phyloP scores from a whole-genome alignment of 805 yeast species.

The Barnettozyma vustinii region DNA sequence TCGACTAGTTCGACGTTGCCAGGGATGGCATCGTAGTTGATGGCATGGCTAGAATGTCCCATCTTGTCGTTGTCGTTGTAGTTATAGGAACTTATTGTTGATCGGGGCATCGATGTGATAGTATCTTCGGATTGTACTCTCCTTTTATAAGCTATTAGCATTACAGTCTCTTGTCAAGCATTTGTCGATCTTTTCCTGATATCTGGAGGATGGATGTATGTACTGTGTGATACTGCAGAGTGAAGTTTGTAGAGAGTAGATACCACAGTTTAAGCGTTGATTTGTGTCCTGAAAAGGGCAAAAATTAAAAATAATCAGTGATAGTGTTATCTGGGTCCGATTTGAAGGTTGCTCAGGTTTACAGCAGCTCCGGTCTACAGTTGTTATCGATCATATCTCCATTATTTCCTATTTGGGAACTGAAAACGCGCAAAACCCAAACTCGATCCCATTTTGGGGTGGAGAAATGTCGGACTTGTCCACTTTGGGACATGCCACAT shows the following conservation, averaged over 20 bases:
- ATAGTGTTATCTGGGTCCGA: background rate
- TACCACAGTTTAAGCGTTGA: background rate
- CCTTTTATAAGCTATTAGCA: background rate
- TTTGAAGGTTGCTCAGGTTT: background rate
- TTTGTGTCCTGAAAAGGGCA: background rate
- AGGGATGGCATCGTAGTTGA: constrained; percentile 38
- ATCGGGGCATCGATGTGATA: background rate
- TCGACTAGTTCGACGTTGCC: constrained; percentile 50
- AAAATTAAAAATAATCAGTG: background rate
- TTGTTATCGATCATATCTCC: background rate
- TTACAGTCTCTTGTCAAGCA: background rate
- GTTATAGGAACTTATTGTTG: background rate
- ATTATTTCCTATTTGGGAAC: background rate
- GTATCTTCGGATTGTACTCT: background rate
- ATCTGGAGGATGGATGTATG: background rate
- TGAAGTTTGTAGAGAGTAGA: background rate
- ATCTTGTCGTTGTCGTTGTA: background rate
- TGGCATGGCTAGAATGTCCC: constrained; percentile 2
- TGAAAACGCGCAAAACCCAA: background rate
- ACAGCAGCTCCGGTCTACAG: background rate
- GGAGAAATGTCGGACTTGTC: background rate
- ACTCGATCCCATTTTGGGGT: background rate
- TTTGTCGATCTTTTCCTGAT: too few species aligned
- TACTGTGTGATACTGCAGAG: background rate
- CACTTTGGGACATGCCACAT: background rate